phyloP scores from a whole-genome alignment of 2,329 filamentous ascomycete genomes.

The Hypoxylon sp. region DNA sequence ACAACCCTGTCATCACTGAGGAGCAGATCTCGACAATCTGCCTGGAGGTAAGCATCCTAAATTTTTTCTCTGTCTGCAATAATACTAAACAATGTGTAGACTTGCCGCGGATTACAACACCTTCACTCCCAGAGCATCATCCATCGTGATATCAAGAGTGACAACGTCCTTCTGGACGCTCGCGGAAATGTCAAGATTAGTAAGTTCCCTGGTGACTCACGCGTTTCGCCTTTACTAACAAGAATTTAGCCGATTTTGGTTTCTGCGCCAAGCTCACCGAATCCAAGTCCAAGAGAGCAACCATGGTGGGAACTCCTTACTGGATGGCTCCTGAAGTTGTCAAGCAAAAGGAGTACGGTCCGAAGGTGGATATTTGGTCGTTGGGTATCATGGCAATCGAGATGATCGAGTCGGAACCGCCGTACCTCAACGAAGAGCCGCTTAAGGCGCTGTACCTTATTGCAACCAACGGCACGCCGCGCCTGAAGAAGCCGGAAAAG shows the following conservation, averaged over 20 bases:
- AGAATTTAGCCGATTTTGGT: constrained; percentile 87
- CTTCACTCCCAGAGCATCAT: constrained; percentile 97
- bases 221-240: constrained; percentile 51
- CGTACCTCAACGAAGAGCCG: constrained; percentile 97
- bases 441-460: constrained; percentile 98
- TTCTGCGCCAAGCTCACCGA: constrained; percentile 99
- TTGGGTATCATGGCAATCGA: constrained; percentile 99
- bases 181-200: constrained; percentile 98
- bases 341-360: constrained; percentile 98
- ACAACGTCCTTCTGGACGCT: constrained; percentile 95
- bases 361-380: constrained; percentile 99
- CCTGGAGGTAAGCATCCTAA: constrained; percentile 77
- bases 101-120: constrained; percentile 93
- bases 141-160: constrained; percentile 98
- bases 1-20: constrained; percentile 92
- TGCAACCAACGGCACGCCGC: constrained; percentile 95
- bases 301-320: constrained; percentile 99
- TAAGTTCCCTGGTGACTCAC: constrained; percentile 59
- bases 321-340: constrained; percentile 99
- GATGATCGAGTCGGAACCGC: constrained; percentile 99
- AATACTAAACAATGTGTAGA: constrained; percentile 65
- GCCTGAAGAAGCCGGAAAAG: constrained; percentile 98
- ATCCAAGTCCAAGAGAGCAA: constrained; percentile 95
- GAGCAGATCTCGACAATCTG: constrained; percentile 99
- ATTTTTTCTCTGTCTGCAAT: neutral